Evolutionary conservation across 1,139 yeast species (phyloP), one percentile per base, ranked within the genome.

Genomic region (Nakaseomyces sp.): DNA sequence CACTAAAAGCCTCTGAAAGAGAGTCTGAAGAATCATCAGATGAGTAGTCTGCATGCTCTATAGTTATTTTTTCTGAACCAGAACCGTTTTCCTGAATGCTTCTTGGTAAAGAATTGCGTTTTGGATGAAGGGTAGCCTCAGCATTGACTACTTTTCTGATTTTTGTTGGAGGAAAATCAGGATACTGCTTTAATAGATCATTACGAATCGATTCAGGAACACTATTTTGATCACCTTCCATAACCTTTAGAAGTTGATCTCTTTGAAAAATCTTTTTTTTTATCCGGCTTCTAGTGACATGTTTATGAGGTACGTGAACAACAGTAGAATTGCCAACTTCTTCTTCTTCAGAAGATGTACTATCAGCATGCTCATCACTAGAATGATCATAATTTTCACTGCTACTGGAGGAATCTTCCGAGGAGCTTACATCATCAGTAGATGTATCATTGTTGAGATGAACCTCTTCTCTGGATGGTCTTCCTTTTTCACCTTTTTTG

Each of bases 241-340:
- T 49, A 40, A 56, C 45, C 15, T 45, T 49, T 12, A 60, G 38
- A 7, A 59, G 43, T 15, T 60, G 61, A 4, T 50, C 45, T 42
- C 58, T 60, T 24, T 53, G 57, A 36, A 57, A 56, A 46, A 60
- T 56, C 9, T 52, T 43, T n/a, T n/a, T 35, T n/a, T 20, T 20
- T 4, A 8, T 22, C 8, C 18, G 20, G 7, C 28, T 35, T 35
- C 38, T 20, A 18, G 38, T 35, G 6, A 45, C 45, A 20, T 44
- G 33, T 8, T 44, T 44, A 8, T 42, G 41, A 18, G 40, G 44
- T 18, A 47, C 47, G 12, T 45, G 45, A 13, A 45, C 45, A 7
- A 50, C 51, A 5, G 51, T 50, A n/a, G 46, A 45, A 32, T 50
- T 45, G 9, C 47, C 48, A 7, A 43, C 54, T 9, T 40, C 47